A percentile compares a stretch with the other conserved stretches of the same genome.
Evolutionary conservation across 495 filamentous ascomycete genomes (phyloP).

Genomic region (Trichoderma virens): DNA sequence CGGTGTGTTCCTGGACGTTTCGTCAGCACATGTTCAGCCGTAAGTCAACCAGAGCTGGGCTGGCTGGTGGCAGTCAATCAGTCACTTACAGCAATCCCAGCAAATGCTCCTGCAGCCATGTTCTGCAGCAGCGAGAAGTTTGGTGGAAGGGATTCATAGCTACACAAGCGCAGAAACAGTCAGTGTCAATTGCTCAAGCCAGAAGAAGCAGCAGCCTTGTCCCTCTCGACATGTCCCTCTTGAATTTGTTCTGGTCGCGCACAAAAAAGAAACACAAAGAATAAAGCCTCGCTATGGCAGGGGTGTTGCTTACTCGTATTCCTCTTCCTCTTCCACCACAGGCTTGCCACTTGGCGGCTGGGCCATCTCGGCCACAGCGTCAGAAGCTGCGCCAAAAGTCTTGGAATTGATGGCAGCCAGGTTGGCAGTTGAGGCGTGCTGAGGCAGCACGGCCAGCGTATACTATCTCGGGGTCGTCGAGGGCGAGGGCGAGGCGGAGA

Average conservation of each 20-base stretch:
- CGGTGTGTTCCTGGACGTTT: constrained; percentile 63
- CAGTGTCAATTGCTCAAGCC: neutral
- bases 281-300: neutral
- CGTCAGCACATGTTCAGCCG: constrained; percentile 7
- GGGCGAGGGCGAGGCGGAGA: neutral
- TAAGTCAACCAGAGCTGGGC: neutral
- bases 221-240: neutral
- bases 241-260: neutral
- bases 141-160: constrained; percentile 52
- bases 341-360: constrained; percentile 47
- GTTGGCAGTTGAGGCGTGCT: constrained; percentile 24
- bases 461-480: neutral
- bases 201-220: neutral
- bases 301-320: constrained; percentile 8
- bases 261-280: constrained; percentile 25
- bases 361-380: constrained; percentile 52
- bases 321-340: constrained; percentile 53
- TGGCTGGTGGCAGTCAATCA: neutral
- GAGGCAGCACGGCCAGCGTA: neutral
- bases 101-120: constrained; percentile 92
- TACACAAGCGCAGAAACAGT: constrained; percentile 19
- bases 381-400: constrained; percentile 42
- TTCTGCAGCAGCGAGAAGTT: constrained; percentile 60
- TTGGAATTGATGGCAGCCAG: constrained; percentile 51
- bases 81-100: constrained; percentile 79